Evolutionary conservation across 148 eudicot genomes (phyloP).

Genomic region (Silene conica): DNA sequence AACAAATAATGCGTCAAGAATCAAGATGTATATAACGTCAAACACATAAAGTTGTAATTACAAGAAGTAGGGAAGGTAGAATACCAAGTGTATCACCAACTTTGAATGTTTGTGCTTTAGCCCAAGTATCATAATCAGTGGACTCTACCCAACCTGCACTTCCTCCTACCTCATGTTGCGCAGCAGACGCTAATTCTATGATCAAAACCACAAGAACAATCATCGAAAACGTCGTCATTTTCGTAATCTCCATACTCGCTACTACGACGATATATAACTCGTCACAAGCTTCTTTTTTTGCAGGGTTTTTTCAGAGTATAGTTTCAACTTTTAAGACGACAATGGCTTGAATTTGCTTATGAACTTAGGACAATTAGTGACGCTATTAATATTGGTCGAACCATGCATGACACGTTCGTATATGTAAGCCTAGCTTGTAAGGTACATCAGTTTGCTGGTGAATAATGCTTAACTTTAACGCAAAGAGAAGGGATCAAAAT

Average conservation of each 20-base stretch:
- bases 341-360: neutral
- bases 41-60: too few relatives aligned
- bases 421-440: neutral
- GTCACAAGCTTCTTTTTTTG: too few relatives aligned
- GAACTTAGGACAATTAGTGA: neutral
- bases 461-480: constrained; percentile 5
- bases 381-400: neutral
- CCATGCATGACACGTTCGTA: neutral
- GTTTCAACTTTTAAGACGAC: neutral
- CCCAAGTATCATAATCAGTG: constrained; percentile 59
- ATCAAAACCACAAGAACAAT: neutral
- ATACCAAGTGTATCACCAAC: constrained; percentile 71
- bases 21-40: too few relatives aligned
- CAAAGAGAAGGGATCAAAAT: neutral
- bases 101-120: constrained; percentile 48
- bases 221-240: neutral
- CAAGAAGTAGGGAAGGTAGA: neutral
- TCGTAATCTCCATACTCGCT: neutral
- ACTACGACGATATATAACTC: too few relatives aligned
- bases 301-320: too few relatives aligned
- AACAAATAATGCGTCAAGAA: too few relatives aligned
- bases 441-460: neutral
- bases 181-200: constrained; percentile 13
- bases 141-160: constrained; percentile 74
- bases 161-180: constrained; percentile 57